phyloP scores from a whole-genome alignment of 306 rosid species.

The Trichosanthes cucumerina region DNA sequence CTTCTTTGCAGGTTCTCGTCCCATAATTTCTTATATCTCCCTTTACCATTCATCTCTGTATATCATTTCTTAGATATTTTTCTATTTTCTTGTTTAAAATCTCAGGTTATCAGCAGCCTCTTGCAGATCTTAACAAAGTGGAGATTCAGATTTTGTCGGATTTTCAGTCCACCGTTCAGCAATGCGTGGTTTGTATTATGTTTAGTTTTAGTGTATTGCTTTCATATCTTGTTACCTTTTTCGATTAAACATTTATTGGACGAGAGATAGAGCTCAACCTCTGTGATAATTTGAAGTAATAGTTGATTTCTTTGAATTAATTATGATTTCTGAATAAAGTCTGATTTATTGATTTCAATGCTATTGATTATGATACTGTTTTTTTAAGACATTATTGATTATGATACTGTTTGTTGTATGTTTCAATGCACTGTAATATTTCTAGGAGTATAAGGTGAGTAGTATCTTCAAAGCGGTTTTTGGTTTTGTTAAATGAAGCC shows the following conservation, averaged over 20 bases:
- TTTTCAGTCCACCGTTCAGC: slow-evolving; percentile 68
- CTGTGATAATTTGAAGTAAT: neutral
- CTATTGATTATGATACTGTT: no score
- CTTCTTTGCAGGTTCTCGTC: slow-evolving; percentile 43
- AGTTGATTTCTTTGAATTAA: neutral
- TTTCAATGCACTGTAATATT: neutral
- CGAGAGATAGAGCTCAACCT: neutral
- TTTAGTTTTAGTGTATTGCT: neutral
- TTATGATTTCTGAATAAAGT: neutral
- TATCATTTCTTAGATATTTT: neutral
- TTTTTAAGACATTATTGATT: no score
- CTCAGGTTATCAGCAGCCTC: slow-evolving; percentile 33
- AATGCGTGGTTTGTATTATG: slow-evolving; percentile 58
- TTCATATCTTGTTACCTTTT: neutral
- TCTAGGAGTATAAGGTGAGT: neutral
- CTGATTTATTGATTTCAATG: neutral
- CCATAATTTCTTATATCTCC: neutral
- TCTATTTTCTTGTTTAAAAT: neutral
- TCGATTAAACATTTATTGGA: neutral
- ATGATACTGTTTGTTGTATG: neutral
- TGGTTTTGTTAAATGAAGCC: neutral
- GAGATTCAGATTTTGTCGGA: slow-evolving; percentile 34
- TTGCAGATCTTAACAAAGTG: slow-evolving; percentile 33
- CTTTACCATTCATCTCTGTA: neutral
- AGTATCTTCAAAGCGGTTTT: neutral